Percentiles rank a stretch among this genome's conserved stretches.
Conservation (phyloP, 805 yeast genomes). For the Scheffersomyces amazonensis region DNA sequence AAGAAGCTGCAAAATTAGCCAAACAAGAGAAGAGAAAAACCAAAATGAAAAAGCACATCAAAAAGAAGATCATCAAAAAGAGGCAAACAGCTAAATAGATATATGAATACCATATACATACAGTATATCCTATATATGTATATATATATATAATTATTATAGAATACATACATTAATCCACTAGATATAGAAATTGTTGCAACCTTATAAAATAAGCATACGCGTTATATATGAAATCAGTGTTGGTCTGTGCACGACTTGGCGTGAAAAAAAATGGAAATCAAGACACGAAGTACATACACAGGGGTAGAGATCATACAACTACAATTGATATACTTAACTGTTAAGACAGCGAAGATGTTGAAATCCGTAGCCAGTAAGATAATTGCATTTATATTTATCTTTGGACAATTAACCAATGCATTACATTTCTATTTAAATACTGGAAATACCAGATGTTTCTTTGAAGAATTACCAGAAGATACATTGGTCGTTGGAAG, state of each 20-base stretch:
- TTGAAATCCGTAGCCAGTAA: conserved; percentile 3
- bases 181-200: no score
- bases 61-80: conserved; percentile 52
- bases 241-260: no score
- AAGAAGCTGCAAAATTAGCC: conserved; percentile 30
- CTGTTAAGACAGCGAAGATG: neutral
- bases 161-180: no score
- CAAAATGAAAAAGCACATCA: conserved; percentile 38
- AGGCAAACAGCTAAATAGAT: conserved; percentile 43
- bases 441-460: conserved; percentile 77
- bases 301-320: neutral
- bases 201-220: no score
- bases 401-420: conserved; percentile 14
- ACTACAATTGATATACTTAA: neutral
- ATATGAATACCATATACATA: neutral
- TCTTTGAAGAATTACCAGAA: conserved; percentile 73
- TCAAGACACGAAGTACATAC: neutral
- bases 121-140: no score
- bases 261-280: neutral
- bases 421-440: conserved; percentile 78
- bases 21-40: conserved; percentile 30
- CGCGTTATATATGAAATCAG: no score
- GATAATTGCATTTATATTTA: conserved; percentile 5
- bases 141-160: no score
- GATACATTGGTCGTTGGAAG: conserved; percentile 79